These are phyloP conservation scores for Ceratonia siliqua DNA, from an alignment of 306 rosid genomes.

Conservation along the genomic window DNA sequence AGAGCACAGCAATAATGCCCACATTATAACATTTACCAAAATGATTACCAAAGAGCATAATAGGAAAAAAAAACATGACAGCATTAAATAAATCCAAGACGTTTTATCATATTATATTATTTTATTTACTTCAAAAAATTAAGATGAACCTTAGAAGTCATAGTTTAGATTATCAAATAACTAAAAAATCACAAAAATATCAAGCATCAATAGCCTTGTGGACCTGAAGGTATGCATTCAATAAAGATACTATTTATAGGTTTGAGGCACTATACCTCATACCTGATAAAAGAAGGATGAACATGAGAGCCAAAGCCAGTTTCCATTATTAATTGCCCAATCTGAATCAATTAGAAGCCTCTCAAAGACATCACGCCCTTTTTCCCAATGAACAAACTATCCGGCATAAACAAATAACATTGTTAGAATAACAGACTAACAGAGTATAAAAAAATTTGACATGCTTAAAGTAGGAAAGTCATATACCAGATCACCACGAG, in stretches of 20 bases:
- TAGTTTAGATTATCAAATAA: background rate
- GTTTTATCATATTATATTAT: background rate
- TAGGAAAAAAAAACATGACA: background rate
- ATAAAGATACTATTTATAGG: background rate
- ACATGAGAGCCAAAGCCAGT: constrained; percentile 98
- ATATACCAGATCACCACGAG: constrained; percentile 94
- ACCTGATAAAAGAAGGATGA: constrained; percentile 97
- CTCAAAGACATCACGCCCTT: constrained; percentile 91
- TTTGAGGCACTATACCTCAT: constrained; percentile 9
- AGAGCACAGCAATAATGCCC: background rate
- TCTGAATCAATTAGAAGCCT: constrained; percentile 97
- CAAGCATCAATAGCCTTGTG: background rate
- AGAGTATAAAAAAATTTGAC: constrained; percentile 17
- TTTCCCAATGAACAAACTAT: constrained; percentile 93
- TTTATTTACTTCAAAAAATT: background rate
- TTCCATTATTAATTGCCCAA: constrained; percentile 94
- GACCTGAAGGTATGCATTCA: background rate
- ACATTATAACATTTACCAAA: background rate
- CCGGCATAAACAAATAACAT: constrained; percentile 27
- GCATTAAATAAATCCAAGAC: background rate
- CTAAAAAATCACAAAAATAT: background rate
- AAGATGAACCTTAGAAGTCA: background rate
- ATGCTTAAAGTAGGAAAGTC: background rate
- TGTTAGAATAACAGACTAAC: constrained; percentile 18
- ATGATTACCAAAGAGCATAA: background rate